A percentile compares a stretch with the other conserved stretches of the same genome.
Conservation (phyloP, 1,284 basidiomycete genomes). For the Tremellales sp. region DNA sequence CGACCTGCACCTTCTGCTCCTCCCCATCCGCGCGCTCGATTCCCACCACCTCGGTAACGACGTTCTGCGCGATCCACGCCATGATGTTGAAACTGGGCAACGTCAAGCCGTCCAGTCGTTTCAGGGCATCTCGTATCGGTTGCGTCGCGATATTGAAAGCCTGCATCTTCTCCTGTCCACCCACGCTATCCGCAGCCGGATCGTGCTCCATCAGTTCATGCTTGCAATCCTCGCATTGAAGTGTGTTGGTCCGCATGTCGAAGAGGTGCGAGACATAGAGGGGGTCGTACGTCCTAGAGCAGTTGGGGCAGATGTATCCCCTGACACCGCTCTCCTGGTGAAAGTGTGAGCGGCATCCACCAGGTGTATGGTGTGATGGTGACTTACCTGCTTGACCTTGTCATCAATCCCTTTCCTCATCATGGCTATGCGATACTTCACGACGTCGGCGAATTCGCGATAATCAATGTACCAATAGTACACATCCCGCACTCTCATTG, state of each 20-base stretch:
- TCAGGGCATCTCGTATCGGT: slow-evolving; percentile 78
- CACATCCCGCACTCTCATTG: slow-evolving; percentile 57
- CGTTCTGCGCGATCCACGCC: slow-evolving; percentile 43
- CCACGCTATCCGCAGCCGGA: slow-evolving; percentile 54
- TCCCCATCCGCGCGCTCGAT: slow-evolving; percentile 62
- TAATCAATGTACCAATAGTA: slow-evolving; percentile 98
- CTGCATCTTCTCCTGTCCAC: slow-evolving; percentile 88
- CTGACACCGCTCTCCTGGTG: slow-evolving; percentile 85
- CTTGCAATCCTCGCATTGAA: slow-evolving; percentile 56
- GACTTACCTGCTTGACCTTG: slow-evolving; percentile 68
- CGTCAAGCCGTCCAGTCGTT: slow-evolving; percentile 69
- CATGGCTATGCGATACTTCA: slow-evolving; percentile 95
- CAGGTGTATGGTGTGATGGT: not conserved
- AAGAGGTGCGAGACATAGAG: slow-evolving; percentile 83
- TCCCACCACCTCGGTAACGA: slow-evolving; percentile 55
- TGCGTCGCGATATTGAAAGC: slow-evolving; percentile 89
- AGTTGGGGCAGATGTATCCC: slow-evolving; percentile 91
- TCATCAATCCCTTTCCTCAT: slow-evolving; percentile 88
- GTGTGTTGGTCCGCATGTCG: slow-evolving; percentile 25
- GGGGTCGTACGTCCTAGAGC: slow-evolving; percentile 76
- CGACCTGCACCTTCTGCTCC: slow-evolving; percentile 58
- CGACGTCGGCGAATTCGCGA: slow-evolving; percentile 90
- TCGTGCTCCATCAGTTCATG: slow-evolving; percentile 88
- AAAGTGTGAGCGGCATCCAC: not conserved
- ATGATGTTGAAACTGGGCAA: slow-evolving; percentile 41